Conservation (phyloP, 1,284 basidiomycete genomes). For the Leccinum griseonigrum region DNA sequence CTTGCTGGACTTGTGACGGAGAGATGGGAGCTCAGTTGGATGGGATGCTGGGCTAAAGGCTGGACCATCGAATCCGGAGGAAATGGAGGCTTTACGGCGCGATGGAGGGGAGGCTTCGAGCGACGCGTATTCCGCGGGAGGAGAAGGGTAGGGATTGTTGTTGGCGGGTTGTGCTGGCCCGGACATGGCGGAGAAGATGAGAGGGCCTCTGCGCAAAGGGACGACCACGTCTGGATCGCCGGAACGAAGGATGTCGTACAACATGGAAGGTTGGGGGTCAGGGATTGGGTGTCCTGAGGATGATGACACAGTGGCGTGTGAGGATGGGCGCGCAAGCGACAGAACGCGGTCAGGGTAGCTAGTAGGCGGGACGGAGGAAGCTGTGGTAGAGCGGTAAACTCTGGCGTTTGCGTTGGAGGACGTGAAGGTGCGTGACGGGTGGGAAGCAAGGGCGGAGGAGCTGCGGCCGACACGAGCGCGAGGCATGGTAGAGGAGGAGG, state of each 20-base stretch:
- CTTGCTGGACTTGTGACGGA: constrained; percentile 20
- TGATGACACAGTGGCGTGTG: constrained; percentile 9
- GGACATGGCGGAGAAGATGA: constrained; percentile 41
- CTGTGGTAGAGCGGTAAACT: constrained; percentile 4
- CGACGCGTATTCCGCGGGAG: constrained; percentile 24
- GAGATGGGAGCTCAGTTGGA: constrained; percentile 14
- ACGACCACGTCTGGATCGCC: constrained; percentile 12
- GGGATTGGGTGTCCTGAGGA: background rate
- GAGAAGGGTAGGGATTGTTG: constrained; percentile 26
- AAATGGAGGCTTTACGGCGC: constrained; percentile 6
- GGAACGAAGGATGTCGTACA: constrained; percentile 25
- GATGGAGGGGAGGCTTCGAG: constrained; percentile 7
- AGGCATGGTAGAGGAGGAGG: background rate
- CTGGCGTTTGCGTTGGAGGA: background rate
- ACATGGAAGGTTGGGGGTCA: constrained; percentile 11
- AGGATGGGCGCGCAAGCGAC: constrained; percentile 9
- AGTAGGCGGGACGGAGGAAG: constrained; percentile 16
- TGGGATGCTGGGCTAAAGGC: background rate
- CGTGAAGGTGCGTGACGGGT: constrained; percentile 13
- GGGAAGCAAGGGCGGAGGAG: background rate
- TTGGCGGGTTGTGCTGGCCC: constrained; percentile 1
- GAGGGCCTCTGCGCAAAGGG: constrained; percentile 35
- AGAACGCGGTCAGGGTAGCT: constrained; percentile 21
- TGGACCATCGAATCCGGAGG: constrained; percentile 3
- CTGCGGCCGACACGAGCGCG: constrained; percentile 2